phyloP scores from a whole-genome alignment of 805 yeast species.

The Myxozyma melibiosi region DNA sequence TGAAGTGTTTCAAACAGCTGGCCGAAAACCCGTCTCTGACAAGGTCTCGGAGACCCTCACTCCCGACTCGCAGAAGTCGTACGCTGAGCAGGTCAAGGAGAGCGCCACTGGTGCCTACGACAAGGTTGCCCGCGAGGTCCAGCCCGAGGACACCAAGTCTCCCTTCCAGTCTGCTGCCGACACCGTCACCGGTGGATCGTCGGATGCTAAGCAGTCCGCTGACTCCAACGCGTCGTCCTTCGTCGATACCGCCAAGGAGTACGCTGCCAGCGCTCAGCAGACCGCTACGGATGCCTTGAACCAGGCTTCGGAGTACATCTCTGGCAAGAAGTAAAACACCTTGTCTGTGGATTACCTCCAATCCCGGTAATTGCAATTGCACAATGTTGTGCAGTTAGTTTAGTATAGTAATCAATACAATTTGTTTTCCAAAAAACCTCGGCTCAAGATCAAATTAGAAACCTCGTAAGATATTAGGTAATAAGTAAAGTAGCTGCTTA shows the following conservation, averaged over 20 bases:
- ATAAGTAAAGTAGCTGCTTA: too few relatives aligned
- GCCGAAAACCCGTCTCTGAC: slow-evolving; percentile 76
- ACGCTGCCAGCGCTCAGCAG: slow-evolving; percentile 33
- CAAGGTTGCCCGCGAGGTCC: slow-evolving; percentile 57
- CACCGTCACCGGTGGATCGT: slow-evolving; percentile 53
- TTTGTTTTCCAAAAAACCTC: too few relatives aligned
- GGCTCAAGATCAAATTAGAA: too few relatives aligned
- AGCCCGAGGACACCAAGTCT: slow-evolving; percentile 71
- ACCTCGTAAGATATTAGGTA: too few relatives aligned
- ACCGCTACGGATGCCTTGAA: slow-evolving; percentile 40
- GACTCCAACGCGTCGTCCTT: slow-evolving; percentile 44
- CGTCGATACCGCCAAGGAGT: slow-evolving; percentile 39
- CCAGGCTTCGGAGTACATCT: slow-evolving; percentile 41
- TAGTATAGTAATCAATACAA: too few relatives aligned
- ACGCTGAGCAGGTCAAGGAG: slow-evolving; percentile 71
- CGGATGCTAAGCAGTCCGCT: slow-evolving; percentile 57
- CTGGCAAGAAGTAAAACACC: slow-evolving; percentile 33
- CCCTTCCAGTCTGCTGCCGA: slow-evolving; percentile 70
- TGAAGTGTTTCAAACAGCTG: slow-evolving; percentile 40
- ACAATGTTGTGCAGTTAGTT: neutral
- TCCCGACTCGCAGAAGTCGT: slow-evolving; percentile 71
- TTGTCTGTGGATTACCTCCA: neutral
- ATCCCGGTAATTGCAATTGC: neutral
- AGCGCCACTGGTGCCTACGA: slow-evolving; percentile 66
- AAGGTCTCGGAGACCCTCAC: slow-evolving; percentile 66